Base-by-base conservation (phyloP, 2,329 filamentous ascomycete genomes). In the Boeremia exigua region DNA sequence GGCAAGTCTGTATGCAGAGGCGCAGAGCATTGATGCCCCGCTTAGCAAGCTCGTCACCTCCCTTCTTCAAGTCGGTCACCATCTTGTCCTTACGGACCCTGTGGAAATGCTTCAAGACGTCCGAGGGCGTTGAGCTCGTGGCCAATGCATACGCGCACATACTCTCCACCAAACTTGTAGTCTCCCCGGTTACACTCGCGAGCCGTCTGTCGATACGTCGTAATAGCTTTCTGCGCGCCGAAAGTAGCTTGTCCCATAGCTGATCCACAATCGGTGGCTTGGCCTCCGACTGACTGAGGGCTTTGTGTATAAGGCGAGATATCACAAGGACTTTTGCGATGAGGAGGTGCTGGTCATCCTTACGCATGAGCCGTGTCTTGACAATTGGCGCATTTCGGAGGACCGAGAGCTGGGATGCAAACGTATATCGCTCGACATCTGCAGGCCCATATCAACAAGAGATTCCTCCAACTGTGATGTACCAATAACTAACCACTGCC, bases 61-160 rank as follows among this genome's bases (percentile, higher is more conserved):
- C 64, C 27, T 79, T 42, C 75, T 86, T 84, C 44, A 94, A 82
- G 10, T 85, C 82, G 34, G 82, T 76, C 0, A 83, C 80, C 67
- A 96, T 87, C 28, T 87, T 87, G 54, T 89, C 85, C 36, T 85
- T 83, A 39, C 94, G 83, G 7, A 92, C 84, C 47, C 87, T 83
- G 45, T 96, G 82, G 66, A 97, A 94, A 75, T 95, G 88, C 7
- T 86, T 81, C 48, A 97, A 76, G 0, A 91, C 89, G 70, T 96
- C 92, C 54, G 85, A 87, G 0, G 91, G 87, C 0, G 92, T 90
- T 0, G 89, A 92, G 67, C 86, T 96, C 3, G 89, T 92, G 1
- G 88, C 86, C 46, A 98, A 80, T 58, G 91, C 92, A 72, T 92
- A 93, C 0, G 93, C 92, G 52, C 88, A 90, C 62, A 97, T 81